Conservation (phyloP, 768 basidiomycete species). For the Hypholoma fasciculare region DNA sequence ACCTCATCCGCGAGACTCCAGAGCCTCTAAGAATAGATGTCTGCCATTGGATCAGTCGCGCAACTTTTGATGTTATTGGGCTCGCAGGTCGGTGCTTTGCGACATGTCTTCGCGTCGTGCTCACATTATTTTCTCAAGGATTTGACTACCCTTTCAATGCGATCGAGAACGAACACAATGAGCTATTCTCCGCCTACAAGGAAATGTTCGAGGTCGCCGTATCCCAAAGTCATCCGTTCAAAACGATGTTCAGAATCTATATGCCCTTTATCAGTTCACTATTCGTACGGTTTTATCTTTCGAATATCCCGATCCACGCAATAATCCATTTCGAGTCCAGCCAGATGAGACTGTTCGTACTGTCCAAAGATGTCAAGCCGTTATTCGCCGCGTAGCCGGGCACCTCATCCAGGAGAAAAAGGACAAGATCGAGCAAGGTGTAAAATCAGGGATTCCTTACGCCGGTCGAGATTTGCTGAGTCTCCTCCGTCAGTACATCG, state of each 20-base stretch:
- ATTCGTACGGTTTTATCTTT: slow-evolving; percentile 46
- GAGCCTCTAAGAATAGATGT: slow-evolving; percentile 57
- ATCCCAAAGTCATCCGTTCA: slow-evolving; percentile 48
- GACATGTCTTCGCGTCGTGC: neutral
- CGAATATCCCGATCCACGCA: neutral
- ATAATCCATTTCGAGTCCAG: slow-evolving; percentile 31
- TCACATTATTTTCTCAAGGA: slow-evolving; percentile 38
- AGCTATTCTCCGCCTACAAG: slow-evolving; percentile 76
- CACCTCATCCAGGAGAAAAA: slow-evolving; percentile 81
- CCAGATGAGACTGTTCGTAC: slow-evolving; percentile 52
- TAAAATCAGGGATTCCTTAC: slow-evolving; percentile 49
- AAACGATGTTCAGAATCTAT: slow-evolving; percentile 54
- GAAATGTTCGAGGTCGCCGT: slow-evolving; percentile 82
- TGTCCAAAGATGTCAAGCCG: slow-evolving; percentile 54
- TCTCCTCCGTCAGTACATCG: slow-evolving; percentile 59
- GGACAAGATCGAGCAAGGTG: slow-evolving; percentile 60
- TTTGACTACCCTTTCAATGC: slow-evolving; percentile 89
- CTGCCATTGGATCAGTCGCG: slow-evolving; percentile 77
- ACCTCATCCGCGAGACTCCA: slow-evolving; percentile 33
- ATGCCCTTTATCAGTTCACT: slow-evolving; percentile 53
- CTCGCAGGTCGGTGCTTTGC: slow-evolving; percentile 61
- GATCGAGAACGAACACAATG: slow-evolving; percentile 76
- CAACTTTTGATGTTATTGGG: slow-evolving; percentile 91
- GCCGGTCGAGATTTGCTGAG: slow-evolving; percentile 76
- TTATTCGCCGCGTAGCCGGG: slow-evolving; percentile 72